Conservation (phyloP, 2,329 filamentous ascomycete genomes). For the Diaporthe eres region DNA sequence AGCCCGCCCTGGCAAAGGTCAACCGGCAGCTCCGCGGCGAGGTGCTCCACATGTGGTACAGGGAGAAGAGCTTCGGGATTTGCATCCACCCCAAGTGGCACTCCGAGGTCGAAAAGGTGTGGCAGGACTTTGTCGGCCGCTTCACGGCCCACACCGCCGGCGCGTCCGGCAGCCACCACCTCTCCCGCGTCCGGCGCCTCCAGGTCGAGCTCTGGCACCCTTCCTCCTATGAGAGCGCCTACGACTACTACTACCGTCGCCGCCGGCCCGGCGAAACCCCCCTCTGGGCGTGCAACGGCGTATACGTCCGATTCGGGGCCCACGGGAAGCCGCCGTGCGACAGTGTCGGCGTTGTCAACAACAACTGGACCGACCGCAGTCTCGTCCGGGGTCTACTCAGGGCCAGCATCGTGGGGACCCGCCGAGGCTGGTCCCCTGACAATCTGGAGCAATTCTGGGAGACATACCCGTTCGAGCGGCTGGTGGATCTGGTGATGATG, state of each 20-base stretch:
- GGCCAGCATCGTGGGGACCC: not conserved
- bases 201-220: slow-evolving; percentile 9
- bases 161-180: not conserved
- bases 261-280: not conserved
- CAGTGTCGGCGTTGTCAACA: not conserved
- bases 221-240: no score
- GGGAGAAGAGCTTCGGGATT: not conserved
- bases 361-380: not conserved
- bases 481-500: slow-evolving; percentile 4
- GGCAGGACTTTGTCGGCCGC: not conserved
- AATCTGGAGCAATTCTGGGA: no score
- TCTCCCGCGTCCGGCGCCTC: not conserved
- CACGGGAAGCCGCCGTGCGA: fast-evolving
- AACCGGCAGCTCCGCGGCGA: not conserved
- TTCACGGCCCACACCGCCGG: not conserved
- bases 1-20: not conserved
- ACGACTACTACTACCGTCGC: no score
- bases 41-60: not conserved
- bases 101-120: not conserved
- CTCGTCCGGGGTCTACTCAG: not conserved
- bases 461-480: not conserved
- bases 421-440: not conserved
- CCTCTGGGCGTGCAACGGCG: not conserved
- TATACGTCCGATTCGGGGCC: not conserved
- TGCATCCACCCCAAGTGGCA: not conserved